Base-by-base conservation (phyloP, 2,329 filamentous ascomycete genomes). In the Bisporella sp. region DNA sequence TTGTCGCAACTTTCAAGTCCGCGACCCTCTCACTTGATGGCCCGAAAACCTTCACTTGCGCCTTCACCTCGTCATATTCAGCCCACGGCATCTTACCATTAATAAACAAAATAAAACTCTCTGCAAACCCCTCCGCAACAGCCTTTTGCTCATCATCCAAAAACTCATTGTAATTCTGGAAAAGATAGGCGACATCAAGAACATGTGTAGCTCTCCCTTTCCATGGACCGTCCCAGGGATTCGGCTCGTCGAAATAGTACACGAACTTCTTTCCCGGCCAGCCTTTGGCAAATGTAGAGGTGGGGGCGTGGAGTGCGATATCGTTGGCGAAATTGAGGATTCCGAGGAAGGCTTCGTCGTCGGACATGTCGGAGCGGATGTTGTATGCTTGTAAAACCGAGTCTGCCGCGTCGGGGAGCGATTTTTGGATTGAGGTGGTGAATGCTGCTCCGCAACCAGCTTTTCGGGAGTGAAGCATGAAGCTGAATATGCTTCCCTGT, bases 181-280 rank as follows among this genome's bases (percentile, higher is more conserved):
- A 71, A 9, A 76, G 55, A 43, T 68, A 73, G 0, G 67, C 66
- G 9, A 72, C 57, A 33, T 76, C 73, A 1, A 74, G 63, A n/a
- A 74, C 69, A 53, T 76, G 73, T 1, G 61, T 66, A 1, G 70
- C 61, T 29, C 61, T 56, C 1, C 69, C 70, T 50, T 71, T 67
- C 60, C 57, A 70, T 1, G 62, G 62, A 0, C 73, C 73, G 1
- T 70, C 64, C 69, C 71, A 76, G 0, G 72, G 71, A 51, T 75
- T 76, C 0, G 63, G 64, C 49, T 74, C 72, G 50, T 74, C 73
- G 65, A 75, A 74, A 43, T 69, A 66, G 53, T 72, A 73, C 5
- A 70, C 62, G 51, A 69, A 69, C 8, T 62, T 55, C 8, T 64
- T 62, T 5, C 64, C 62, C 0, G 56, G 57, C 64, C 64, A 71